Base-by-base conservation (phyloP, 495 filamentous ascomycete species). In the Xylaria curta region DNA sequence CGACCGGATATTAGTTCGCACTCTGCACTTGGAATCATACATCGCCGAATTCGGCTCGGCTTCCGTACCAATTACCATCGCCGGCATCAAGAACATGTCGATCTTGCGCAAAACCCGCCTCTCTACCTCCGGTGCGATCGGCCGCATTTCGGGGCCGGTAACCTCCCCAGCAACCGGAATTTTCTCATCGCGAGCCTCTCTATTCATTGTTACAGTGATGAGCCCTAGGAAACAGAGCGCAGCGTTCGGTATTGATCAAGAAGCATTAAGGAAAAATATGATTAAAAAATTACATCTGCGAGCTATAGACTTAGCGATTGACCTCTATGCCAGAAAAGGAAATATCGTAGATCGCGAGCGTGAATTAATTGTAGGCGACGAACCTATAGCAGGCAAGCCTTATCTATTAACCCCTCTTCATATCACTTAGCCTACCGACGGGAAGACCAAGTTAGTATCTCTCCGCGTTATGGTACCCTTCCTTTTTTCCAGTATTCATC, bases 31-130 rank as follows among this genome's bases (percentile, higher is more conserved):
- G 8, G n/a, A 59, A n/a, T 19, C 17, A 36, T 36, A 5, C 28
- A 36, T 36, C 3, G 73, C 69, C 44, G 46, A 28, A 38, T 28
- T 47, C 54, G 38, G 8, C 24, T 40, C n/a, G 60, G 47, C 1
- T 13, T 19, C 73, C 78, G 69, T 63, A 80, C 90, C 91, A 68
- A 93, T 81, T 40, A 90, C 81, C 90, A 93, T 93, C 4, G 87
- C 86, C 0, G 92, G 91, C 56, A 94, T 91, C 46, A 94, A 81
- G 71, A 90, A 90, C 66, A 81, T 73, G 78, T 93, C 91, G 56
- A 93, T 93, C 82, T 93, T 93, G n/a, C 87, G 80, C 65, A 91
- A 73, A 21, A 90, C 90, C n/a, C 88, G 81, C 31, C 78, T 82
- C 53, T 84, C 86, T 0, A 88, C 76, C 0, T 73, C 80, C 1